These are phyloP conservation scores for Blastobotrys proliferans DNA, from an alignment of 1,139 yeast genomes.

Conservation along the genomic window DNA sequence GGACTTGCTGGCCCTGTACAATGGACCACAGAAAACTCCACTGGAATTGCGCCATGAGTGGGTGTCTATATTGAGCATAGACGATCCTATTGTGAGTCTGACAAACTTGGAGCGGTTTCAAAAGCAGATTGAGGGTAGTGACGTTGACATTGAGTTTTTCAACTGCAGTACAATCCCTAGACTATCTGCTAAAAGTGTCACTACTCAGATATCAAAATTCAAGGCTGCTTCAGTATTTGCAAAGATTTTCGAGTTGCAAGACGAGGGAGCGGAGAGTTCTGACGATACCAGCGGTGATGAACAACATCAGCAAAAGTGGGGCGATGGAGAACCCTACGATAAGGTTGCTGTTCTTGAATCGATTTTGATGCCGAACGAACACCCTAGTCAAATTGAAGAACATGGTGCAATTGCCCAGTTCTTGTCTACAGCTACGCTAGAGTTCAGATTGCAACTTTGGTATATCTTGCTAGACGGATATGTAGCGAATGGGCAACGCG, in stretches of 20 bases:
- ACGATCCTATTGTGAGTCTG: constrained; percentile 30
- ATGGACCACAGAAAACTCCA: background rate
- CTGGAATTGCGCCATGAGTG: constrained; percentile 36
- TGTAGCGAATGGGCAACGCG: constrained; percentile 39
- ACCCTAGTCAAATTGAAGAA: constrained; percentile 29
- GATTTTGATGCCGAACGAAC: constrained; percentile 39
- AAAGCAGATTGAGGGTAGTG: constrained; percentile 17
- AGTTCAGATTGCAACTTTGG: constrained; percentile 73
- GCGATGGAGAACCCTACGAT: constrained; percentile 8
- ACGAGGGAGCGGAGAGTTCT: constrained; percentile 1
- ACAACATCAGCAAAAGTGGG: constrained; percentile 19
- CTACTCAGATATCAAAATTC: constrained; percentile 60
- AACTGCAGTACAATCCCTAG: constrained; percentile 50
- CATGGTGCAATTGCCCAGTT: constrained; percentile 55
- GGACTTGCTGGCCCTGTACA: constrained; percentile 20
- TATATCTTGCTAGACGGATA: constrained; percentile 63
- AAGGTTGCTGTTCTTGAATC: constrained; percentile 49
- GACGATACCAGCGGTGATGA: constrained; percentile 20
- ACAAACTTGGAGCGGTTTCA: constrained; percentile 25
- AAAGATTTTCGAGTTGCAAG: constrained; percentile 41
- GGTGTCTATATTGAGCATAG: constrained; percentile 35
- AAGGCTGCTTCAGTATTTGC: constrained; percentile 66
- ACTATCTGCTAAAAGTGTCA: constrained; percentile 49
- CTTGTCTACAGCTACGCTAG: constrained; percentile 58
- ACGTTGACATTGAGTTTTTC: constrained; percentile 35